Conservation (phyloP, 106 monocot species). For the Dioscorea zingiberensis region DNA sequence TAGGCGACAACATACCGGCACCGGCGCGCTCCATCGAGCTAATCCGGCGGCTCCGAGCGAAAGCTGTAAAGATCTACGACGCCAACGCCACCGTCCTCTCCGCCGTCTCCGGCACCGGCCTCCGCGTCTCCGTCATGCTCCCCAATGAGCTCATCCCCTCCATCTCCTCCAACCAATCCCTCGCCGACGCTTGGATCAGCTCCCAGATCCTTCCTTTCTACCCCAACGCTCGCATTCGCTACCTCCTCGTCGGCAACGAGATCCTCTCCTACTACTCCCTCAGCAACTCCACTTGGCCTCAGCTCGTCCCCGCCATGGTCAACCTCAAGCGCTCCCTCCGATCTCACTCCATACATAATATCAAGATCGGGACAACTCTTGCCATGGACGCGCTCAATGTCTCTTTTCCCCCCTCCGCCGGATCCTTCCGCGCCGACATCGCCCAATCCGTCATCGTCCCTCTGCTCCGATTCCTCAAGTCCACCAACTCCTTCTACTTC, state of each 20-base stretch:
- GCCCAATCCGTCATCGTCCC: conserved; percentile 49
- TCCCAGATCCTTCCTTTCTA: conserved; percentile 61
- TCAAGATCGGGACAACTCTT: conserved; percentile 77
- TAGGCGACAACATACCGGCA: conserved; percentile 76
- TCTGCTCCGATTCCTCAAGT: conserved; percentile 51
- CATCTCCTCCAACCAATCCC: conserved; percentile 52
- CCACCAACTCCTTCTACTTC: conserved; percentile 59
- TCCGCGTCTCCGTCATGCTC: conserved; percentile 76
- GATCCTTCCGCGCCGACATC: conserved; percentile 69
- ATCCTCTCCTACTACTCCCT: conserved; percentile 61
- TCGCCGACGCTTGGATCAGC: conserved; percentile 56
- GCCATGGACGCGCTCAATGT: conserved; percentile 70
- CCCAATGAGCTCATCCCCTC: conserved; percentile 78
- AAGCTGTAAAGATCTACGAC: conserved; percentile 81
- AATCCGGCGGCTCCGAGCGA: conserved; percentile 41
- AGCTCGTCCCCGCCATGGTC: conserved; percentile 67
- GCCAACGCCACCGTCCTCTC: conserved; percentile 68
- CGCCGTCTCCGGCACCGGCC: conserved; percentile 46
- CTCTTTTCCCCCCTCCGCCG: conserved; percentile 79
- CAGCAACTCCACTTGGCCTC: conserved; percentile 44
- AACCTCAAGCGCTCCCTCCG: conserved; percentile 40
- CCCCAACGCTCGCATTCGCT: conserved; percentile 41
- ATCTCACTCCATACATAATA: conserved; percentile 12
- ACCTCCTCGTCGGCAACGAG: conserved; percentile 98
- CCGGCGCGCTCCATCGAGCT: conserved; percentile 41